phyloP scores from a whole-genome alignment of 441 rosid genomes.

The Pelargonium citronellum region DNA sequence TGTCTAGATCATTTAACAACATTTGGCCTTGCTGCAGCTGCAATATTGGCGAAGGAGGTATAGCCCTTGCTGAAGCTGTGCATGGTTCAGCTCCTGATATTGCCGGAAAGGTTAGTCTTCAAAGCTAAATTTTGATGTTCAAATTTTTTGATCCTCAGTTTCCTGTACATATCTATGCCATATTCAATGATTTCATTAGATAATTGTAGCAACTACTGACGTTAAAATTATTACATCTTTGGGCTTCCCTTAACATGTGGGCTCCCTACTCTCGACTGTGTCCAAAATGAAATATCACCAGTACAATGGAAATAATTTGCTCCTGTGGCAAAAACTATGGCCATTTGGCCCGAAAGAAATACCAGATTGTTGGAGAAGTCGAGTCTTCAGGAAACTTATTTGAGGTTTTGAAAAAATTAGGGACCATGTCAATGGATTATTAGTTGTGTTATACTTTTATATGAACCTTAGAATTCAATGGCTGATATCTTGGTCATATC shows the following conservation, averaged over 20 bases:
- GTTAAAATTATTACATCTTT: not conserved
- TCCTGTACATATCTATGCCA: not conserved
- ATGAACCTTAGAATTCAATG: not conserved
- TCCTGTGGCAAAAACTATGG: too few relatives aligned
- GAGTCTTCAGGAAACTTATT: not conserved
- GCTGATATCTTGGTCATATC: not conserved
- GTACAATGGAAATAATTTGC: too few relatives aligned
- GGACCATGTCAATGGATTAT: not conserved
- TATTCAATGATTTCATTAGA: conserved; percentile 5
- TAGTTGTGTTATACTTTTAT: not conserved
- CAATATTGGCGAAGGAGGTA: conserved; percentile 95
- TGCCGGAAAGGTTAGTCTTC: conserved; percentile 83
- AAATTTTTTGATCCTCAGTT: not conserved
- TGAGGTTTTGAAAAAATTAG: not conserved
- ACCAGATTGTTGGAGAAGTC: not conserved
- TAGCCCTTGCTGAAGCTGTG: conserved; percentile 97
- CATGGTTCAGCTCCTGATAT: conserved; percentile 99
- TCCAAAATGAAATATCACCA: not conserved
- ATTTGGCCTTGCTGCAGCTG: conserved; percentile 46
- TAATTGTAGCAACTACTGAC: not conserved
- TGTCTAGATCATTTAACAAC: conserved; percentile 19
- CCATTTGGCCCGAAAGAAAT: not conserved
- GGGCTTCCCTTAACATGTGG: not conserved
- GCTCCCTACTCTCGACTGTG: conserved; percentile 1
- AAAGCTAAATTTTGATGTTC: conserved; percentile 9